Base-by-base conservation (phyloP, 768 basidiomycete species). In the Termitomyces sp. region DNA sequence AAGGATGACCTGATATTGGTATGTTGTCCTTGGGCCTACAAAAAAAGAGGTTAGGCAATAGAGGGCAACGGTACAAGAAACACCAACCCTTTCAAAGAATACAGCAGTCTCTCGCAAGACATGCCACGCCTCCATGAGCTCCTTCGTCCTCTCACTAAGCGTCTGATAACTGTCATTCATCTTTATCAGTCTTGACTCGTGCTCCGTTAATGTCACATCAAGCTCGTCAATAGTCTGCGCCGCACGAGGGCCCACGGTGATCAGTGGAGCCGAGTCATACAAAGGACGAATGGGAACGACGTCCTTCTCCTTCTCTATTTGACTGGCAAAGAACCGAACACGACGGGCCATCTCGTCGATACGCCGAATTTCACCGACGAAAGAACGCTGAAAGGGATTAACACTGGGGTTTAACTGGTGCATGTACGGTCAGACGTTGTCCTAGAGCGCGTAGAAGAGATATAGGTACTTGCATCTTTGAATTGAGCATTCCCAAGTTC, bases 351-450 rank as follows among this genome's bases (percentile, higher is more conserved):
- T 95, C 69, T 99, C 96, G 72, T 97, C 96, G 60, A 96, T 83
- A 63, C 91, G 87, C 39, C 97, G 87, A 63, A 99, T 93, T 72
- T 97, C 95, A 37, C 91, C 93, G 61, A 97, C 93, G 72, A 96
- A 99, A 6, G 95, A 95, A 63, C 97, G 92, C 80, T 99, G 96
- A 78, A 98, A 99, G 18, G 96, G 91, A 73, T 96, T 98, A 66
- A 98, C 87, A 61, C 84, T 85, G 13, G 95, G 93, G 73, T 98
- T 98, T 65, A 98, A 77, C 95, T 98, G 69, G 4, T 27, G 27
- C 55, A 41, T 34, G 57, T 20, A 34, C 31, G 44, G 57, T 61
- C 64, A 57, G 42, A 34, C 13, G 2, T 30, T 37, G 44, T n/a
- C 13, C 30, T 41, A 48, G 18, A 36, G 7, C 12, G 36, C 11